Base-by-base conservation (phyloP, 1,139 yeast species). In the Kodamaea sp. region DNA sequence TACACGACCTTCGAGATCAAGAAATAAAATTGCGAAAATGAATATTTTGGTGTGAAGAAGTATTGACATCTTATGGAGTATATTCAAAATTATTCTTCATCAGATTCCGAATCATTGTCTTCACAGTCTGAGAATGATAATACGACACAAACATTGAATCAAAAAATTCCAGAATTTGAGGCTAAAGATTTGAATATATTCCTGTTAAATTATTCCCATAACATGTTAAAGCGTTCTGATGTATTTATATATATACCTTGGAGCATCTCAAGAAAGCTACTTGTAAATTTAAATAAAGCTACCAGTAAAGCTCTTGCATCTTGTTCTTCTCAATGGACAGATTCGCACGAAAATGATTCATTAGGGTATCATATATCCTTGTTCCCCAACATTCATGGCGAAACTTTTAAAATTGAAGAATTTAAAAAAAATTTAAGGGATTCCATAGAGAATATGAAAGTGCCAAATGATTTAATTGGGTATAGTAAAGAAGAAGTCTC, bases 231-330 rank as follows among this genome's bases (percentile, higher is more conserved):
- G 12, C 42, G 36, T 9, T 34, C 36, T 29, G 43, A 38, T 34
- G 38, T 40, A 9, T 50, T 42, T 36, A 34, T 47, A 7, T 51
- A 47, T 29, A 32, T 56, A 2, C 59, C 59, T 7, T 56, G 60
- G 59, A 33, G 37, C 12, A 53, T 57, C 2, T 32, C 47, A 8
- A 28, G 41, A 5, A 37, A 34, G 6, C 12, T 35, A 2, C 32
- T 34, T 4, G 28, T 37, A 22, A 28, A 34, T 22, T 12, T 26
- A 8, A 37, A 41, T 11, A 40, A 40, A 24, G 25, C 40, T 8
- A 32, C 35, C 22, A 31, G 27, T 11, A 30, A 25, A 26, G 39
- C 36, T 10, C 10, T 24, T 12, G 32, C 36, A 8, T 22, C 24
- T 5, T 8, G 23, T 24, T 27, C 29, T 9, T 48, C 39, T 31